Base-by-base conservation (phyloP, 768 basidiomycete genomes). In the Russula sp. region DNA sequence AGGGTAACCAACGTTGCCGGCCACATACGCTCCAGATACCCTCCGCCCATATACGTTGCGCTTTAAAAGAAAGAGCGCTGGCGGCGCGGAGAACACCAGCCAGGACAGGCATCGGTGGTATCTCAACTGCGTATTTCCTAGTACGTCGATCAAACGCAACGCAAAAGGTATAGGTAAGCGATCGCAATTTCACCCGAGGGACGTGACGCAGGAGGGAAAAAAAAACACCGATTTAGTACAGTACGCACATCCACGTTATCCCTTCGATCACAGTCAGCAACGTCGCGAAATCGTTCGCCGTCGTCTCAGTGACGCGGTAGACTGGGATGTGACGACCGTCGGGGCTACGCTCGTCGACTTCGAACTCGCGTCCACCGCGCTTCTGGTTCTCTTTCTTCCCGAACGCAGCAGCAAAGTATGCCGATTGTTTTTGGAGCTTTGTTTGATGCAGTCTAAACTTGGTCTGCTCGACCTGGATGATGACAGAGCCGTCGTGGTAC, bases 381-480 rank as follows among this genome's bases (percentile, higher is more conserved):
- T 8, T 49, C 5, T 46, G 59, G 5, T n/a, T 40, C 6, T 32
- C 48, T 7, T 58, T 60, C 24, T 53, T 56, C n/a, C 57, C 53
- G 44, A 75, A 72, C 20, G 72, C 55, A 0, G 69, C 57, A 1
- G 71, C 68, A 50, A 81, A 80, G 69, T 73, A 79, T 9, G 57
- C 63, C 3, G 76, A 76, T 14, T 75, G 66, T 38, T 63, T 68
- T 14, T 70, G 62, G 6, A 80, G 72, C n/a, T 70, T 71, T 57
- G 75, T 76, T 20, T 74, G 69, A n/a, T 78, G 75, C 18, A 80
- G 64, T 22, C 70, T 71, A 68, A 79, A 79, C 38, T 75, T 69
- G 4, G 70, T 73, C 22, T 71, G 68, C n/a, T 72, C 66, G n/a
- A 77, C 64, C 51, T 76, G 72, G 10, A 81, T 53, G 42, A 77